Conservation (phyloP, 202 grass and related monocot species). For the Zoysia matrella region DNA sequence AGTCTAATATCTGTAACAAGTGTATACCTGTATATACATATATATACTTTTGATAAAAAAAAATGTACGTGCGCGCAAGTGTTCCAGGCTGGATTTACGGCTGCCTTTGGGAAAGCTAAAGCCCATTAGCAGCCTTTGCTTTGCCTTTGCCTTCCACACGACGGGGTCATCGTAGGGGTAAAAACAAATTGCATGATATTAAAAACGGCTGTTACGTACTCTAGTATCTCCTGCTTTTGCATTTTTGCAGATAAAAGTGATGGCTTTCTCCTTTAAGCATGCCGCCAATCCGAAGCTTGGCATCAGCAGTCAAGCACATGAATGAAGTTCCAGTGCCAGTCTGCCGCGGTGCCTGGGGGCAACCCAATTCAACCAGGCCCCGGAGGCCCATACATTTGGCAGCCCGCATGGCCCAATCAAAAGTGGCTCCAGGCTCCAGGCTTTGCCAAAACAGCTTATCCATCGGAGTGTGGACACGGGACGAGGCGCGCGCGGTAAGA, state of each 20-base stretch:
- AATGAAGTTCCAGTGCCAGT: no score
- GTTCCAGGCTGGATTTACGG: background rate
- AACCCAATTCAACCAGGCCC: no score
- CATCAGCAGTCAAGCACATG: background rate
- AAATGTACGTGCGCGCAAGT: no score
- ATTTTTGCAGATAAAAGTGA: background rate
- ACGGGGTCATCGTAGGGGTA: constrained; percentile 1
- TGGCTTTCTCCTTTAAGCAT: constrained; percentile 15
- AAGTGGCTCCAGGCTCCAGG: no score
- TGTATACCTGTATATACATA: no score
- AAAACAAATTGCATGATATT: background rate
- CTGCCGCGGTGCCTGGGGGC: no score
- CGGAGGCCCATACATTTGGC: no score
- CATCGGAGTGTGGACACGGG: background rate
- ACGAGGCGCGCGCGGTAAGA: background rate
- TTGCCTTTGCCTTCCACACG: constrained; percentile 2
- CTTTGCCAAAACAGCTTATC: constrained; percentile 47
- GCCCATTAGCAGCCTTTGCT: constrained; percentile 10
- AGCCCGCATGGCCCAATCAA: no score
- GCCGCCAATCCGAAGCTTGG: background rate
- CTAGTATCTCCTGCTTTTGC: background rate
- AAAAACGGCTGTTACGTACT: background rate
- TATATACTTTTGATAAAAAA: no score
- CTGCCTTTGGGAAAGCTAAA: constrained; percentile 11
- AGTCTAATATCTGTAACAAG: no score